A percentile compares a stretch with the other conserved stretches of the same genome.
These are phyloP conservation scores for Eucalyptus marginata DNA, from an alignment of 345 rosid species.

Conservation along the genomic window DNA sequence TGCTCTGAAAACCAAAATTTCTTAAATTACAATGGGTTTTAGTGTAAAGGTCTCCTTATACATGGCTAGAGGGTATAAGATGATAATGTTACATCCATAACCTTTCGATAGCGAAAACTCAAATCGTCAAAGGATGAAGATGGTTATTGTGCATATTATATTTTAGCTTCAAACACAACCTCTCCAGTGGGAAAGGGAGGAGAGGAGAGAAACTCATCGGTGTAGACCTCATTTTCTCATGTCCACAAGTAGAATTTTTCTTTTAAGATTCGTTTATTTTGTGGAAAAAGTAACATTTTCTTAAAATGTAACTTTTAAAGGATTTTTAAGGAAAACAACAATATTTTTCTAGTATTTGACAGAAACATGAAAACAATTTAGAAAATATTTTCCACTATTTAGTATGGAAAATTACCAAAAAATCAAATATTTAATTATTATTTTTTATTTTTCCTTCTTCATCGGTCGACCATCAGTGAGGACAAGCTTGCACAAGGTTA, in stretches of 20 bases:
- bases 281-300: no score
- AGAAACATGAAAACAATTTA: no score
- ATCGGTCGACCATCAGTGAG: fast-evolving
- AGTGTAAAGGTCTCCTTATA: not conserved
- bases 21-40: not conserved
- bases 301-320: no score
- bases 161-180: not conserved
- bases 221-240: not conserved
- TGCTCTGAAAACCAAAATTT: not conserved
- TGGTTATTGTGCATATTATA: not conserved
- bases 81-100: not conserved
- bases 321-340: no score
- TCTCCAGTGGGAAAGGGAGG: not conserved
- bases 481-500: not conserved
- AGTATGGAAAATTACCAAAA: no score
- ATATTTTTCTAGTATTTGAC: no score
- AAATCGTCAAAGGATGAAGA: not conserved
- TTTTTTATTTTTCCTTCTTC: not conserved
- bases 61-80: not conserved
- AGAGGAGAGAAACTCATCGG: not conserved
- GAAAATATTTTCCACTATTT: no score
- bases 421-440: no score
- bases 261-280: no score
- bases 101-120: not conserved
- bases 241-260: no score